Evolutionary conservation across 768 basidiomycete genomes (phyloP).

Genomic region (Suillus luteus): DNA sequence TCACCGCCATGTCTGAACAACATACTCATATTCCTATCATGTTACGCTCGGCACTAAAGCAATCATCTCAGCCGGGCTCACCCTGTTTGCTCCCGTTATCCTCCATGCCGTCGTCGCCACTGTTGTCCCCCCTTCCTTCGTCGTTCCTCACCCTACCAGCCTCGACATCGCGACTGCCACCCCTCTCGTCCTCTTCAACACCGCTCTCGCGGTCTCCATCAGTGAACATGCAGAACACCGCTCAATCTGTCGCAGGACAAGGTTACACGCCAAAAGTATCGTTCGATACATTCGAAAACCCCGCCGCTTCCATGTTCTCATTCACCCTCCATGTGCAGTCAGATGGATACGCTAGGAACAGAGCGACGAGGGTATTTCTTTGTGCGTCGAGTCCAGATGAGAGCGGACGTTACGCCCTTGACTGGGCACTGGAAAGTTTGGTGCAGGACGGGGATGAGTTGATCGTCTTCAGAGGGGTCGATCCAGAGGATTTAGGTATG

Average conservation of each 20-base stretch:
- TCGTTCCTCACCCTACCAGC: slow-evolving; percentile 24
- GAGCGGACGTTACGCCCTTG: slow-evolving; percentile 83
- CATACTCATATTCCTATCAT: slow-evolving; percentile 23
- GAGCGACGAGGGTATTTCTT: slow-evolving; percentile 84
- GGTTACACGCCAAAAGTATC: slow-evolving; percentile 55
- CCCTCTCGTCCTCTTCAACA: slow-evolving; percentile 26
- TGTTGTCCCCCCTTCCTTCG: slow-evolving; percentile 18
- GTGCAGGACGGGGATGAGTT: slow-evolving; percentile 91
- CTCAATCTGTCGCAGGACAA: slow-evolving; percentile 29
- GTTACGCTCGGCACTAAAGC: slow-evolving; percentile 36
- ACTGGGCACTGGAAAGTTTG: slow-evolving; percentile 88
- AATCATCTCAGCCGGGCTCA: slow-evolving; percentile 19
- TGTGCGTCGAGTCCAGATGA: slow-evolving; percentile 90
- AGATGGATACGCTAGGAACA: slow-evolving; percentile 73
- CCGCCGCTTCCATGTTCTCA: slow-evolving; percentile 81
- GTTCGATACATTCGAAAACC: slow-evolving; percentile 87
- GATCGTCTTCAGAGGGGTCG: slow-evolving; percentile 88
- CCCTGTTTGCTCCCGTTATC: slow-evolving; percentile 22
- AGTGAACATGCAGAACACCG: slow-evolving; percentile 15
- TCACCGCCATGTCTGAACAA: slow-evolving; percentile 6
- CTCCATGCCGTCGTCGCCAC: slow-evolving; percentile 23
- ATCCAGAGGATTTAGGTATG: slow-evolving; percentile 79
- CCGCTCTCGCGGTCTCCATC: slow-evolving; percentile 17
- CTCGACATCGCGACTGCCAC: slow-evolving; percentile 19
- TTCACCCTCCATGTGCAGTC: slow-evolving; percentile 85